Conservation (phyloP, 2,329 filamentous ascomycete species). For the Fusarium sp. region DNA sequence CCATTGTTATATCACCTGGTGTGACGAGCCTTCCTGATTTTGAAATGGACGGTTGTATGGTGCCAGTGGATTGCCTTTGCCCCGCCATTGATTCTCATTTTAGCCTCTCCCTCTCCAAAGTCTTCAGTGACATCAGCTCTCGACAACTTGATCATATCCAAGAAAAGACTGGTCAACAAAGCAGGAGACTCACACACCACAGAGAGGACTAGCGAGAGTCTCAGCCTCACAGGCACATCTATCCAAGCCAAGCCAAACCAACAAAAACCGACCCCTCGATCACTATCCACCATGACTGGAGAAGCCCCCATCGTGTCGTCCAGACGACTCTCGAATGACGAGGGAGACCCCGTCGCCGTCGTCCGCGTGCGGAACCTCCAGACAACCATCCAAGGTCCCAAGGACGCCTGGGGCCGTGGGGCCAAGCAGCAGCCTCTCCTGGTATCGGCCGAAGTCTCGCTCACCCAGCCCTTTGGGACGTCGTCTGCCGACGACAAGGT, state of each 20-base stretch:
- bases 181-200: not conserved
- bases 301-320: slow-evolving; percentile 37
- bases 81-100: slow-evolving; percentile 26
- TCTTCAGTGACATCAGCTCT: slow-evolving; percentile 20
- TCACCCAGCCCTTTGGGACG: slow-evolving; percentile 66
- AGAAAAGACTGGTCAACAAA: not conserved
- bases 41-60: not conserved
- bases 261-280: not conserved
- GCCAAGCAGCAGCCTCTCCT: slow-evolving; percentile 71
- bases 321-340: slow-evolving; percentile 40
- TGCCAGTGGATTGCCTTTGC: slow-evolving; percentile 17
- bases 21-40: not conserved
- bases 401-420: slow-evolving; percentile 75
- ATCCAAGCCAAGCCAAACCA: not conserved
- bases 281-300: slow-evolving; percentile 26
- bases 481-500: slow-evolving; percentile 71
- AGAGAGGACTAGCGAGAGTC: no score
- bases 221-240: not conserved
- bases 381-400: slow-evolving; percentile 65
- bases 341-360: slow-evolving; percentile 52
- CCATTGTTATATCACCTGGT: not conserved
- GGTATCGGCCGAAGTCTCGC: slow-evolving; percentile 69
- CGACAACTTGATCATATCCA: slow-evolving; percentile 2
- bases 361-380: slow-evolving; percentile 74
- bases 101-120: slow-evolving; percentile 26